Evolutionary conservation across 1,139 yeast species (phyloP), one percentile per base, ranked within the genome.

Genomic region (Saccharomyces hybrid): DNA sequence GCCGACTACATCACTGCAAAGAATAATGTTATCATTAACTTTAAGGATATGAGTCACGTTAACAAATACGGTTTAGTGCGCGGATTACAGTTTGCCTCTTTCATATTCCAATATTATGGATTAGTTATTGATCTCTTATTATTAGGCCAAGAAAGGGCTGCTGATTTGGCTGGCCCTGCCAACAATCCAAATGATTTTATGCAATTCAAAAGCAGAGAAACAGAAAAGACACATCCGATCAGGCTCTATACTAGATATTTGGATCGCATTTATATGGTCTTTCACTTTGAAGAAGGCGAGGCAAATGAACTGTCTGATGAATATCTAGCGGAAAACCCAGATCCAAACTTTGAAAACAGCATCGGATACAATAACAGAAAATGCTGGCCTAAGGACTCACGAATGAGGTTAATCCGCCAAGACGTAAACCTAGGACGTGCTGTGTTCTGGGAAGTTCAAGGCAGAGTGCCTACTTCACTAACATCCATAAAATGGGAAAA

Each of bases 1-100:
- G 99, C 99, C 3, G 98, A 93, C 68, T 95, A 95, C 67, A 85
- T 93, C 64, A 89, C 96, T 0, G 85, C 98, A 1, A 91, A 91
- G 68, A 90, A 89, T 71, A 95, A 93, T 63, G 83, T 91, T 26
- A 80, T 82, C 41, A 65, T 95, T 38, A 79, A 93, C 1, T 95
- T 85, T 69, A 95, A 95, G 68, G 99, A 95, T 68, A 95, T 95
- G 99, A 87, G 84, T 57, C 96, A 90, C 68, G 84, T 88, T 16
- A 93, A 93, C 69, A 91, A 87, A 64, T 84, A 83, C 66, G 99
- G 99, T 32, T 72, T 95, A 57, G 72, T 95, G 20, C 78, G 95
- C 53, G 99, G 99, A 2, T 73, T 93, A 32, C 96, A 89, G 64
- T 95, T 90, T 68, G 81, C 97, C 1, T 84, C 97, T 0, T 95